Evolutionary conservation across 2,329 filamentous ascomycete genomes (phyloP).

Genomic region (Coniochaeta sp.): DNA sequence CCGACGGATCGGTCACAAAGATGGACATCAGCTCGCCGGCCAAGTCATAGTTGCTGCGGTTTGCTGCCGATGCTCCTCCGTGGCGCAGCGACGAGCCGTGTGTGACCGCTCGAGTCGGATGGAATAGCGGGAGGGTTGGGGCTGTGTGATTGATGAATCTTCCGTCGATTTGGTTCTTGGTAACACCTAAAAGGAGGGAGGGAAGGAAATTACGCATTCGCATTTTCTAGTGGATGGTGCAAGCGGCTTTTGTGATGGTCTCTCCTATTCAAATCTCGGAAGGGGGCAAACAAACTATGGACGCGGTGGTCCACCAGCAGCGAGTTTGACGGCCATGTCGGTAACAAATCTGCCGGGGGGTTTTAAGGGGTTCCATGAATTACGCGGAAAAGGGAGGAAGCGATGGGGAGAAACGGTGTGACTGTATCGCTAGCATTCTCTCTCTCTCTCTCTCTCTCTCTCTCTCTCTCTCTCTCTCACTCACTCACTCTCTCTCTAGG

Average conservation of each 20-base stretch:
- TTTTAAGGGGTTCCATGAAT: neutral
- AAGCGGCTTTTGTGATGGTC: neutral
- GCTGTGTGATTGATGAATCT: neutral
- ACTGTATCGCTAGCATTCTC: neutral
- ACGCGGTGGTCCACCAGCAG: neutral
- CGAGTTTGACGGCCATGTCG: neutral
- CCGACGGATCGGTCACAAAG: constrained; percentile 5
- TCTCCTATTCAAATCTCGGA: neutral
- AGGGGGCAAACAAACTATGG: too few species aligned
- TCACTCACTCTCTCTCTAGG: neutral
- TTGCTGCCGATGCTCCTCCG: too few species aligned
- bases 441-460: neutral
- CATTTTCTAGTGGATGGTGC: neutral
- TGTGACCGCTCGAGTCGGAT: neutral
- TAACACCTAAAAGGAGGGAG: neutral
- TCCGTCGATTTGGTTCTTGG: neutral
- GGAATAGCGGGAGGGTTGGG: neutral
- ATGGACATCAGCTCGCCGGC: constrained; percentile 7
- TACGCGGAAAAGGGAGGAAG: neutral
- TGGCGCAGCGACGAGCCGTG: too few species aligned
- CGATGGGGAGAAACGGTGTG: neutral
- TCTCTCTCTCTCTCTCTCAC: neutral
- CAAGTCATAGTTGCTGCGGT: neutral
- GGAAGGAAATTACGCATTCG: neutral
- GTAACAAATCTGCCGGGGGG: neutral